A percentile compares a stretch with the other conserved stretches of the same genome.
Conservation (phyloP, 371 early-diverging fungal genomes). For the Mortierella sp. region DNA sequence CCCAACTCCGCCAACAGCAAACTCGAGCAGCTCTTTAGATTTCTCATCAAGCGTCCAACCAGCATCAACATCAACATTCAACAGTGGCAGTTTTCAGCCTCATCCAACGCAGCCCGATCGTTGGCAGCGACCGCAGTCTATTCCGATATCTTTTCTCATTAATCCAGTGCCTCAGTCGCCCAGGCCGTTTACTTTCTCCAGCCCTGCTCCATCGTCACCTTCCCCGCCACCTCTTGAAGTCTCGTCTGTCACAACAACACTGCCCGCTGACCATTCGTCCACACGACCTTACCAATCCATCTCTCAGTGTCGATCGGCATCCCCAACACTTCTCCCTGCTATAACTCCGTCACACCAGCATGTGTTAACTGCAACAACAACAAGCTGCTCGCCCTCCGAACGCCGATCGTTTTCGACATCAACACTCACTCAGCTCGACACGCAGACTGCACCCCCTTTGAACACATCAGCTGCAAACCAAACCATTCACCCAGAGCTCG, state of each 20-base stretch:
- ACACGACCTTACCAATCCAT: background rate
- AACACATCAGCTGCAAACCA: background rate
- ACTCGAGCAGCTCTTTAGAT: background rate
- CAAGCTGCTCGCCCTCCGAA: background rate
- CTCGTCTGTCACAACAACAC: background rate
- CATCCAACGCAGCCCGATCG: background rate
- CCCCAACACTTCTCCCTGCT: background rate
- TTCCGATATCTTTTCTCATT: slow-evolving; percentile 34
- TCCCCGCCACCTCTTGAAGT: slow-evolving; percentile 8
- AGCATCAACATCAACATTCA: background rate
- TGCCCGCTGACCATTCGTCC: background rate
- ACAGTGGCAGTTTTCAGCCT: background rate
- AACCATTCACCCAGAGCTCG: background rate
- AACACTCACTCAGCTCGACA: background rate
- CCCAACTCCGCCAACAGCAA: background rate
- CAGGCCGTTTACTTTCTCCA: slow-evolving; percentile 10
- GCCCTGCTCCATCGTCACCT: background rate
- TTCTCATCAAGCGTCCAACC: background rate
- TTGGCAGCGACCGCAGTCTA: slow-evolving; percentile 18
- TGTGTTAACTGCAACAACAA: background rate
- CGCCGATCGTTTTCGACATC: background rate
- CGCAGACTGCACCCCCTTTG: background rate
- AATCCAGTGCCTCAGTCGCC: slow-evolving; percentile 30
- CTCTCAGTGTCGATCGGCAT: background rate
- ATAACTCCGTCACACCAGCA: background rate